phyloP scores from a whole-genome alignment of 768 basidiomycete genomes.

The Lactifluus subvellereus region DNA sequence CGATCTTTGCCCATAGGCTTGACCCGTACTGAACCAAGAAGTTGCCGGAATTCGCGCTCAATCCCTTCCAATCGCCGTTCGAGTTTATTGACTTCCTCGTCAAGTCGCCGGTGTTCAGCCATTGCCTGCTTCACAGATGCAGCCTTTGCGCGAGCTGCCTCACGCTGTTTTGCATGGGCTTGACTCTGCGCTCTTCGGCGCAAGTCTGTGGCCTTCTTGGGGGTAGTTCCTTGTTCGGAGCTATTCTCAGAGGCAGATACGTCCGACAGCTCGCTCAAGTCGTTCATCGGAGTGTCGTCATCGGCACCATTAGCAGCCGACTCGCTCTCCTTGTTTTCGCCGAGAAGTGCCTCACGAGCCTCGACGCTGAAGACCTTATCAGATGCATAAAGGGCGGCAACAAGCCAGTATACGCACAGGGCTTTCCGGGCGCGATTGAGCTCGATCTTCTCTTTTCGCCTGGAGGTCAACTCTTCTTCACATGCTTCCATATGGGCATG shows the following conservation, averaged over 20 bases:
- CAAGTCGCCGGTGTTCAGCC: constrained; percentile 76
- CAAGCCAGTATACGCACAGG: constrained; percentile 50
- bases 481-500: constrained; percentile 87
- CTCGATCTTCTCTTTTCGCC: constrained; percentile 94
- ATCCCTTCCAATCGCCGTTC: constrained; percentile 78
- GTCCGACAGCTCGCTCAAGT: constrained; percentile 71
- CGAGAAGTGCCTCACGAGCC: constrained; percentile 61
- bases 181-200: constrained; percentile 50
- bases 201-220: constrained; percentile 32
- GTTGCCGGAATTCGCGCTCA: constrained; percentile 90
- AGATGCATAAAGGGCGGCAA: constrained; percentile 12
- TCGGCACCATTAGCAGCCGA: constrained; percentile 34
- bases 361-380: constrained; percentile 45
- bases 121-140: constrained; percentile 75
- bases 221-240: constrained; percentile 41
- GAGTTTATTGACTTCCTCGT: constrained; percentile 82
- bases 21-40: constrained; percentile 76
- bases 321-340: constrained; percentile 44
- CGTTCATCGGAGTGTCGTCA: constrained; percentile 56
- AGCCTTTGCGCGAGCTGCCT: constrained; percentile 70
- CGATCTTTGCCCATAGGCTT: constrained; percentile 89
- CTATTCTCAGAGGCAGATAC: constrained; percentile 54
- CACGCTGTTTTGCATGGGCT: constrained; percentile 71
- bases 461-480: constrained; percentile 82
- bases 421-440: constrained; percentile 86